phyloP scores from a whole-genome alignment of 768 basidiomycete genomes.

The Mycena rebaudengoi region DNA sequence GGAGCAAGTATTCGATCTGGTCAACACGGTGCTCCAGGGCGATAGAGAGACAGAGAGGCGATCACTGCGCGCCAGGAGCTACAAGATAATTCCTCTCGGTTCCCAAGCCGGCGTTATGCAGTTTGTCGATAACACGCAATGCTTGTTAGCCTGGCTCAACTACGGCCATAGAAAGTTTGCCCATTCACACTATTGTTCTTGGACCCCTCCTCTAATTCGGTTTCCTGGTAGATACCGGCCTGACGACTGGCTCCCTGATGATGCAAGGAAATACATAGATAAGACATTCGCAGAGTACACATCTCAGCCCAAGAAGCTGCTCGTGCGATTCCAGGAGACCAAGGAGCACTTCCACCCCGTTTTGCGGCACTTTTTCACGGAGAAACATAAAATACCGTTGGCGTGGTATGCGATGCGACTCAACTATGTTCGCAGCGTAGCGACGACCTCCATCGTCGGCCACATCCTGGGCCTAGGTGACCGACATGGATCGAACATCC shows the following conservation, averaged over 20 bases:
- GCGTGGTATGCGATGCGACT: conserved; percentile 93
- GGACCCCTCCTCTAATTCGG: neutral
- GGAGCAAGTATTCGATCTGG: conserved; percentile 95
- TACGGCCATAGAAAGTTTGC: conserved; percentile 70
- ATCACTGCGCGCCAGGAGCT: conserved; percentile 77
- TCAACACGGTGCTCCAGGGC: conserved; percentile 76
- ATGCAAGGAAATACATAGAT: conserved; percentile 35
- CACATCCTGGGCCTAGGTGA: conserved; percentile 94
- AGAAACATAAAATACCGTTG: conserved; percentile 87
- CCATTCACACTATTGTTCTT: neutral
- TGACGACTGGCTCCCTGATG: conserved; percentile 53
- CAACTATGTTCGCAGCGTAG: conserved; percentile 91
- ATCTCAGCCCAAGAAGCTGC: conserved; percentile 35
- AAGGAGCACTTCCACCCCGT: conserved; percentile 74
- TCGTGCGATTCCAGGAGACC: conserved; percentile 45
- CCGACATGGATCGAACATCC: conserved; percentile 90
- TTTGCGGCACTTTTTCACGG: conserved; percentile 94
- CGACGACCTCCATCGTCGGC: conserved; percentile 93
- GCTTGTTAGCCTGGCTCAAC: conserved; percentile 69
- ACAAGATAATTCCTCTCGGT: conserved; percentile 89
- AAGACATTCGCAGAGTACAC: conserved; percentile 37
- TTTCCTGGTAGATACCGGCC: conserved; percentile 69
- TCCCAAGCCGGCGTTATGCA: conserved; percentile 86
- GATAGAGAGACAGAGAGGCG: conserved; percentile 84
- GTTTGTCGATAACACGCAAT: conserved; percentile 83